Evolutionary conservation across 495 filamentous ascomycete genomes (phyloP), one percentile per base, ranked within the genome.

Genomic region (Penicillium taxi): DNA sequence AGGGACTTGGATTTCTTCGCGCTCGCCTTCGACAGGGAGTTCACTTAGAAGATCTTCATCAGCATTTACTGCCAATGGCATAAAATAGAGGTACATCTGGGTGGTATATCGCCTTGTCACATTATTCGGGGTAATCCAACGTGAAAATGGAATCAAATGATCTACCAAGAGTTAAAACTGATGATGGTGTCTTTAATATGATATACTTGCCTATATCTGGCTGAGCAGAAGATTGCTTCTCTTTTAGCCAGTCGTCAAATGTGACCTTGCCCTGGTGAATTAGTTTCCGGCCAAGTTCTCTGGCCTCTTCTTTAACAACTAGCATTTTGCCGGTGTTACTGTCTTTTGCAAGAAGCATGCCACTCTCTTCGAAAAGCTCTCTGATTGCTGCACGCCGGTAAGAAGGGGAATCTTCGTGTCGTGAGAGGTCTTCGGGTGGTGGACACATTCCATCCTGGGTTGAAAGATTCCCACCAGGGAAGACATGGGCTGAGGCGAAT

Each of bases 31-130:
- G 9, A 50, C 32, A 5, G 59, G 59, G 11, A 59, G 46, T 19
- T 56, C 53, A 9, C 49, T 31, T 9, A 61, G 50, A 7, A 61
- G 26, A 1, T 46, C 33, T 16, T 62, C 57, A 37, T 63, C 48
- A 14, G 61, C 56, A 9, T 69, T 61, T 1, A 68, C 47, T 3
- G 67, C 63, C 0, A 88, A 62, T 0, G 91, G 88, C n/a, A 95
- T 70, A 62, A 94, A 82, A 58, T 94, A 91, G 6, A 98, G 51
- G 53, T 96, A 98, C 88, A 98, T 95, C 53, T 94, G 87, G 6
- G 88, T 95, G 1, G 82, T 82, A 54, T 86, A 98, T 13, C 91
- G 73, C 50, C 78, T 82, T 1, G 78, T 73, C 2, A 81, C 60
- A 42, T 73, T 70, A 2, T 66, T 59, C 0, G 91, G 91, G 2